A percentile compares a stretch with the other conserved stretches of the same genome.
These are phyloP conservation scores for Pichia cabralensis DNA, from an alignment of 805 yeast species.

Conservation along the genomic window DNA sequence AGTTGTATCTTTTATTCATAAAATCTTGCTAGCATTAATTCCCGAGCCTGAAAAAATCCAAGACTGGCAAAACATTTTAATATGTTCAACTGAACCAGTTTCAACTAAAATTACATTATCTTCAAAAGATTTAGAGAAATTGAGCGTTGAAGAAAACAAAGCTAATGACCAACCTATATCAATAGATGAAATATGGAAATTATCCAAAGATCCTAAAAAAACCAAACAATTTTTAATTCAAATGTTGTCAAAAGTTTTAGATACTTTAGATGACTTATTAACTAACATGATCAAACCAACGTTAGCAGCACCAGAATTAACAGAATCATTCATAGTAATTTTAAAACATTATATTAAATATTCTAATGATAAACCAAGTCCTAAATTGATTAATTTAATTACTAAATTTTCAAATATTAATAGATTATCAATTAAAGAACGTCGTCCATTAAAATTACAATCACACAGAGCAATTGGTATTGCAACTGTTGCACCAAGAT, in stretches of 20 bases:
- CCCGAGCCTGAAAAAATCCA: conserved; percentile 26
- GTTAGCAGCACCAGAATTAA: conserved; percentile 50
- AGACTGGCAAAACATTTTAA: conserved; percentile 13
- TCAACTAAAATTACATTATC: conserved; percentile 16
- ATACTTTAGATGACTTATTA: conserved; percentile 25
- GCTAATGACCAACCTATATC: no score
- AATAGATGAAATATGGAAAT: conserved; percentile 4
- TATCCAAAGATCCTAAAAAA: conserved; percentile 5
- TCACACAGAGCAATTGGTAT: conserved; percentile 77
- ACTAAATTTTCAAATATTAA: conserved; percentile 39
- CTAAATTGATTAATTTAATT: conserved; percentile 26
- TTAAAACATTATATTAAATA: conserved; percentile 30
- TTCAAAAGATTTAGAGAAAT: conserved; percentile 9
- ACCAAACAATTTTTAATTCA: conserved; percentile 15
- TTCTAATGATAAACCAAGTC: conserved; percentile 26
- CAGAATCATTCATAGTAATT: conserved; percentile 35
- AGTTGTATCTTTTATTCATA: conserved; percentile 47
- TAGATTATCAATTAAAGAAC: conserved; percentile 38
- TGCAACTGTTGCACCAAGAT: conserved; percentile 79
- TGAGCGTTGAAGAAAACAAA: conserved; percentile 3
- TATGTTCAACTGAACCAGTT: conserved; percentile 12
- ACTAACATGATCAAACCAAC: conserved; percentile 49
- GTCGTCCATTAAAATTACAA: conserved; percentile 72
- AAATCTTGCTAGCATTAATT: conserved; percentile 35
- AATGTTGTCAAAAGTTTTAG: conserved; percentile 27